These are phyloP conservation scores for Tuber aestivum DNA, from an alignment of 495 filamentous ascomycete genomes.

Conservation along the genomic window DNA sequence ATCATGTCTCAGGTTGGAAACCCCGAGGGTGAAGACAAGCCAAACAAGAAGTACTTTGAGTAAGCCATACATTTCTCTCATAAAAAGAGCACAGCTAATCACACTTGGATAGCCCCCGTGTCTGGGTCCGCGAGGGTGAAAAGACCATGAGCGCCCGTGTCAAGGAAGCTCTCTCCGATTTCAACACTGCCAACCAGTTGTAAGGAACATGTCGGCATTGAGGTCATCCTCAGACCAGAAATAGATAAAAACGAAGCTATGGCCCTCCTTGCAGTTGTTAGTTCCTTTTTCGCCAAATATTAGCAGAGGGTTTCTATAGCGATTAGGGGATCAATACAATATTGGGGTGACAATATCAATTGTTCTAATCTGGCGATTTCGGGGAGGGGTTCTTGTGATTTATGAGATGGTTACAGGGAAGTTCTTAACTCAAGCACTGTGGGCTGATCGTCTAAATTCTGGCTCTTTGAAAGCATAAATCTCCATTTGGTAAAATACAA, in stretches of 20 bases:
- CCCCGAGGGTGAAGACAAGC: constrained; percentile 91
- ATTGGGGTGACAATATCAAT: not conserved
- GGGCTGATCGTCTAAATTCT: not conserved
- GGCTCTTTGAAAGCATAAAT: not conserved
- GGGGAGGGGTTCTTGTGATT: not conserved
- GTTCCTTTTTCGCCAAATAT: constrained; percentile 7
- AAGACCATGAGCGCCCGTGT: constrained; percentile 89
- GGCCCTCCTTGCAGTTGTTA: constrained; percentile 9
- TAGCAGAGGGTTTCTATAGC: not conserved
- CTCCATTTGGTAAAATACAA: not conserved
- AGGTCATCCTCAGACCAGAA: not conserved
- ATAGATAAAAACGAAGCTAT: not conserved
- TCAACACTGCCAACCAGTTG: constrained; percentile 80
- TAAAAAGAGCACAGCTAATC: not conserved
- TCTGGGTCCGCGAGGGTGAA: constrained; percentile 92
- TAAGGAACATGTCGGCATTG: constrained; percentile 48
- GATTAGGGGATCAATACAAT: not conserved
- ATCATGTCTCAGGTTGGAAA: constrained; percentile 79
- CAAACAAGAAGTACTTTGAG: constrained; percentile 99
- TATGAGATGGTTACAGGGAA: not conserved
- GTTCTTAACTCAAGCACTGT: not conserved
- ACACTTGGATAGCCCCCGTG: constrained; percentile 45
- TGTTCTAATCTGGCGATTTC: not conserved
- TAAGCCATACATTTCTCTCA: constrained; percentile 10
- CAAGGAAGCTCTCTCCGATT: constrained; percentile 74